These are phyloP conservation scores for Leptographium wingfieldii DNA, from an alignment of 2,329 filamentous ascomycete genomes.

Conservation along the genomic window DNA sequence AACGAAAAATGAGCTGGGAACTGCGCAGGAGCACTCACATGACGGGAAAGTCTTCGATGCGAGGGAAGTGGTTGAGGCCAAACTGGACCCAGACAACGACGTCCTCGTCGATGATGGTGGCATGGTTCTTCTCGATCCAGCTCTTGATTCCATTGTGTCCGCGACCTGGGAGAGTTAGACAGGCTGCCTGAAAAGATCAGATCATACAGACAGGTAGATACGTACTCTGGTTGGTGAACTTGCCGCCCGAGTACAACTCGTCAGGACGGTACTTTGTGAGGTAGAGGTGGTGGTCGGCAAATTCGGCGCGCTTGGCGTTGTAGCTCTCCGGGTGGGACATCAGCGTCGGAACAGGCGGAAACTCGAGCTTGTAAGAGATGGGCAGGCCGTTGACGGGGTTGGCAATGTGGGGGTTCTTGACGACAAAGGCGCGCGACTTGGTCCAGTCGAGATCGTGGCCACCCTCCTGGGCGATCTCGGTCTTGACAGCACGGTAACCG, in stretches of 20 bases:
- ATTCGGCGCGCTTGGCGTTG: constrained; percentile 27
- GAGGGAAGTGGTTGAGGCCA: constrained; percentile 50
- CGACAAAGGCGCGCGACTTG: constrained; percentile 34
- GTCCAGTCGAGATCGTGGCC: constrained; percentile 36
- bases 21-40: constrained; percentile 27
- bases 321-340: constrained; percentile 25
- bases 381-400: constrained; percentile 30
- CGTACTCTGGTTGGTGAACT: constrained; percentile 27
- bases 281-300: constrained; percentile 30
- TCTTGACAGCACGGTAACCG: constrained; percentile 23
- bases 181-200: not conserved
- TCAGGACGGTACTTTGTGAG: constrained; percentile 28
- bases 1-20: not conserved
- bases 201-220: not conserved
- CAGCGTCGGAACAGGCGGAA: constrained; percentile 30
- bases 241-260: constrained; percentile 28
- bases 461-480: constrained; percentile 26
- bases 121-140: constrained; percentile 19
- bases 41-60: constrained; percentile 55
- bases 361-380: constrained; percentile 31
- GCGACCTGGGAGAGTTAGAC: constrained; percentile 19
- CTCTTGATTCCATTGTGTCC: constrained; percentile 6
- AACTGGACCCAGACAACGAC: constrained; percentile 43
- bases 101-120: constrained; percentile 9
- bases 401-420: constrained; percentile 28